Evolutionary conservation across 805 yeast genomes (phyloP), one percentile per base, ranked within the genome.

Genomic region (Lachancea quebecensis): DNA sequence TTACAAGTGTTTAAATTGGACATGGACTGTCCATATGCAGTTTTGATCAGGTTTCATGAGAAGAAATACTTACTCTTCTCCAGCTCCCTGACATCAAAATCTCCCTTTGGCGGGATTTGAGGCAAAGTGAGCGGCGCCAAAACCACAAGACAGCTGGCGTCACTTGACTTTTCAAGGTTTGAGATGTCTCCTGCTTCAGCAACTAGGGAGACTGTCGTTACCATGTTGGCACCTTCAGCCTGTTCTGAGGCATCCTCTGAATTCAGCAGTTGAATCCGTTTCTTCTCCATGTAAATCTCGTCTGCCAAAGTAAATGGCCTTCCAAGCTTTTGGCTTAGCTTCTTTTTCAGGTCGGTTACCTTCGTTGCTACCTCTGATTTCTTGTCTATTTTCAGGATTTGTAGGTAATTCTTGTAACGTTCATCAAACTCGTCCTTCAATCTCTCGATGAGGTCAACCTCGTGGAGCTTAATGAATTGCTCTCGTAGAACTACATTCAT

Each of bases 21-120:
- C 39, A 25, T 17, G 30, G 12, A 17, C 6, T 10, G 30, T 18
- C 29, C 35, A 35, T 35, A 41, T 35, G 45, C 45, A 35, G 39
- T 12, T 25, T 33, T 33, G 16, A 28, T 15, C 18, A 14, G n/a
- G 18, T 12, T 46, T 21, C 35, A 41, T 11, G 72, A 68, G 52
- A 91, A 91, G 74, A 91, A 91, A 65, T 91, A 91, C 29, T 74
- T 73, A 50, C 96, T 86, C 41, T 81, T 77, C 58, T 75, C 74
- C 36, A 90, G 82, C 47, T 75, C 76, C 34, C 69, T 66, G 32
- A 91, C 95, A 58, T 91, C 95, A 55, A 91, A 86, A 14, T 79
- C 81, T 41, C 97, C 99, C 62, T 77, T 82, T 41, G 74, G 68
- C 11, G 96, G 96, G 35, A 87, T 76, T 0, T 70, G 73, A 0